Evolutionary conservation across 495 filamentous ascomycete genomes (phyloP), one percentile per base, ranked within the genome.

Genomic region (Astrothelium subdiscretum): DNA sequence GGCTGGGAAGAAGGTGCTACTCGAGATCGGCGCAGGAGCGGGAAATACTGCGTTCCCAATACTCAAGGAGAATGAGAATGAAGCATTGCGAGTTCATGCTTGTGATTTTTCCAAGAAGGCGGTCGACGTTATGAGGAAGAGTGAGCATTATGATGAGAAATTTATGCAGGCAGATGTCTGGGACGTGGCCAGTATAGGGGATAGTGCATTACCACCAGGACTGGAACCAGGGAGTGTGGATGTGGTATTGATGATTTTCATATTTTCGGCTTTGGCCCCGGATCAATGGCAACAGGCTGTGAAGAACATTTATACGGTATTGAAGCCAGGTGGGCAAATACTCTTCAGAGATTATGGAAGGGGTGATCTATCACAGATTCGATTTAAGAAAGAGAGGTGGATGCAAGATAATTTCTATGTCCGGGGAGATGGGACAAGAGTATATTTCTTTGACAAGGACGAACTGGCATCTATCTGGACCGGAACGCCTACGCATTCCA

Each of bases 391-490:
- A 73, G 88, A 88, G 15, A 81, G 94, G 58, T 97, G 90, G 68
- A 77, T 98, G 71, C 87, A 87, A 59, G 94, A 97, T 77, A 97
- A 96, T 70, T 98, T 97, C 66, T 98, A 98, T 74, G 86, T 96
- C 35, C 79, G 94, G 13, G 94, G 94, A 3, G 94, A 98, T 70
- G 94, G 94, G 3, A 98, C 94, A 8, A 84, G 94, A 26, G 94
- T 98, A 6, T 98, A 97, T 73, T 98, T 98, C 73, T 97, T 98
- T 69, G 91, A 95, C 32, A 79, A 84, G 72, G 85, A 91, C 27
- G 86, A 98, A 73, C 74, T 98, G 64, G 78, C 80, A 35, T 69
- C 82, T 38, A 92, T 97, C 61, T 98, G 92, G 88, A 75, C 79
- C n/a, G 80, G 75, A 0, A 58, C 62, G n/a, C 15, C 26, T 29